phyloP scores from a whole-genome alignment of 805 yeast species.

The Wickerhamiella bombiphila region DNA sequence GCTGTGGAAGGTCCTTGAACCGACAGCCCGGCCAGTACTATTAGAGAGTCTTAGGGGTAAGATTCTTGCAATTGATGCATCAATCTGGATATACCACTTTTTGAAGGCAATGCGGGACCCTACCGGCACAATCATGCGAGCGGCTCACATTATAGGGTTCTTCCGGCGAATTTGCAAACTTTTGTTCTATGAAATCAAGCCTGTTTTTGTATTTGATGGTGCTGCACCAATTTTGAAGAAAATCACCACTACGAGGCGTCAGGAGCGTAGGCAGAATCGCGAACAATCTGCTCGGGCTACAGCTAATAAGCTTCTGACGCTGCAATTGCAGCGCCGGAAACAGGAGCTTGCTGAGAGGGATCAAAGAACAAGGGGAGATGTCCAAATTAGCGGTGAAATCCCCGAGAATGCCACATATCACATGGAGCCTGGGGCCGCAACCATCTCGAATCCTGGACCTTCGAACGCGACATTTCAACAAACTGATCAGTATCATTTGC shows the following conservation, averaged over 20 bases:
- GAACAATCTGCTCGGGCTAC: conserved; percentile 54
- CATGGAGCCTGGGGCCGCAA: conserved; percentile 24
- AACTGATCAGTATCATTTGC: conserved; percentile 78
- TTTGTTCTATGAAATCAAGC: conserved; percentile 62
- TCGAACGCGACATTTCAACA: conserved; percentile 27
- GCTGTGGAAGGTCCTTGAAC: conserved; percentile 82
- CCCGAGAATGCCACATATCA: conserved; percentile 22
- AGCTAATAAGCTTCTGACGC: conserved; percentile 66
- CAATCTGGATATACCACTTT: conserved; percentile 96
- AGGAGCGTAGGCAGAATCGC: conserved; percentile 60
- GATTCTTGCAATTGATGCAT: conserved; percentile 87
- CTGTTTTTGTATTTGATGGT: conserved; percentile 76
- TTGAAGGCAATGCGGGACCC: conserved; percentile 83
- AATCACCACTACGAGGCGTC: conserved; percentile 59
- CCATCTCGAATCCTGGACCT: conserved; percentile 10
- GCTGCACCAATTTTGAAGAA: conserved; percentile 49
- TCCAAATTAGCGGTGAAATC: conserved; percentile 9
- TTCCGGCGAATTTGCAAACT: conserved; percentile 86
- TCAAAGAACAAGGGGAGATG: neutral
- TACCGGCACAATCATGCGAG: conserved; percentile 61
- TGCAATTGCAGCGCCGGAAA: conserved; percentile 53
- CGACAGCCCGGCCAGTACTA: conserved; percentile 79
- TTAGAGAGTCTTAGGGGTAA: conserved; percentile 71
- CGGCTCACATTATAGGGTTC: conserved; percentile 89
- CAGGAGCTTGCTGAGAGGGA: conserved; percentile 18